phyloP scores from a whole-genome alignment of 2,329 filamentous ascomycete species.

The Aspergillus latus region DNA sequence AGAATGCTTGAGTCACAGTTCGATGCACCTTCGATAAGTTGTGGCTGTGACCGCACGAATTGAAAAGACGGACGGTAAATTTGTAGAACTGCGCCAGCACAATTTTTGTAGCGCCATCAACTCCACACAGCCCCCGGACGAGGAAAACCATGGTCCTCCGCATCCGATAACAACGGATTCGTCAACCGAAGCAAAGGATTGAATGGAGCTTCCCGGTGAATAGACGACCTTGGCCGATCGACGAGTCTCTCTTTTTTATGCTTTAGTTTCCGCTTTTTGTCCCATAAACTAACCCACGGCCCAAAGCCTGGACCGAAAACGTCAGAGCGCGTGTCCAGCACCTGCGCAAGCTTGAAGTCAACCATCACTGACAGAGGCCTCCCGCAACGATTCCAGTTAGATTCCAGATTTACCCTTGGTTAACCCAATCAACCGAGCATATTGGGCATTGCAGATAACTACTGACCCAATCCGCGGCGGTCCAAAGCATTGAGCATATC shows the following conservation, averaged over 20 bases:
- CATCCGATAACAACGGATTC: neutral
- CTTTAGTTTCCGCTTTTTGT: neutral
- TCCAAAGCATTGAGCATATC: constrained; percentile 52
- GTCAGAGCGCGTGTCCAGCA: constrained; percentile 24
- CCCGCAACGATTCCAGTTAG: neutral
- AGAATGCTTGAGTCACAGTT: neutral
- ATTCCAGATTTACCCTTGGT: neutral
- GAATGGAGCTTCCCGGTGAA: neutral
- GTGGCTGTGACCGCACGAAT: neutral
- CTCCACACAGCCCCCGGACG: neutral
- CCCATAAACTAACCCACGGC: neutral
- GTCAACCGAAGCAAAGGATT: neutral
- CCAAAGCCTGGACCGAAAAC: neutral
- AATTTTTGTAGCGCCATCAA: neutral
- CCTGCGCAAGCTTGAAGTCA: constrained; percentile 16
- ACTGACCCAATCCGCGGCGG: constrained; percentile 39
- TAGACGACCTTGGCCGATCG: constrained; percentile 1
- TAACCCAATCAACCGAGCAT: neutral
- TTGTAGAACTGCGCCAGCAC: constrained; percentile 6
- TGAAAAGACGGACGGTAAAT: constrained; percentile 4
- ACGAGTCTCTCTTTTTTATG: neutral
- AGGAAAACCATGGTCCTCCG: neutral
- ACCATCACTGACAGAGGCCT: neutral
- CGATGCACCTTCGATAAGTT: too few relatives aligned
- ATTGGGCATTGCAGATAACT: constrained; percentile 6